phyloP scores from a whole-genome alignment of 2,329 filamentous ascomycete species.

The Cryoendolithus antarcticus region DNA sequence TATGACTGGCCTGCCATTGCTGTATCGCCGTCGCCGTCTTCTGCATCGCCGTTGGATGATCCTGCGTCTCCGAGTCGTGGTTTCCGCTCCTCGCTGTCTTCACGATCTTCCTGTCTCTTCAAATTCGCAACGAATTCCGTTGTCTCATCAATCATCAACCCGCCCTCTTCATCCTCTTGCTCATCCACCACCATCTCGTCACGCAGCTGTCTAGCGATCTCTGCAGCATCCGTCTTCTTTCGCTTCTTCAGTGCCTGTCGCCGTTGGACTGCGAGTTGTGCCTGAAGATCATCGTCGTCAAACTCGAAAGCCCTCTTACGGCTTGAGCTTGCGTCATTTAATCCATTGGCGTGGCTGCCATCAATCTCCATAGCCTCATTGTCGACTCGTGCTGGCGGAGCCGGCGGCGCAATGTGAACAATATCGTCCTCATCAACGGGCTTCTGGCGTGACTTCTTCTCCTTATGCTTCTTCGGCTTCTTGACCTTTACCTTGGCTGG shows the following conservation, averaged over 20 bases:
- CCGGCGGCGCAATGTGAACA: conserved; percentile 14
- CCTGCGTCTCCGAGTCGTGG: conserved; percentile 17
- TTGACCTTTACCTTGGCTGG: conserved; percentile 79
- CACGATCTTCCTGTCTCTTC: conserved; percentile 50
- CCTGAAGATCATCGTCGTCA: conserved; percentile 88
- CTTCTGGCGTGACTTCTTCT: conserved; percentile 58
- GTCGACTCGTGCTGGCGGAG: conserved; percentile 15
- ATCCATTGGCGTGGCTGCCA: conserved; percentile 11
- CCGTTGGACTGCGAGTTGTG: conserved; percentile 70
- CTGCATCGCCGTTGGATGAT: conserved; percentile 15
- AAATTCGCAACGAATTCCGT: conserved; percentile 87
- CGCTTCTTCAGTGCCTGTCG: conserved; percentile 79
- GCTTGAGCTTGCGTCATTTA: conserved; percentile 18
- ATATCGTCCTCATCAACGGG: conserved; percentile 48
- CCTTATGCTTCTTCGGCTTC: conserved; percentile 71
- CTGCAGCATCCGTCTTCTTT: conserved; percentile 74
- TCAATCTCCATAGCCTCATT: conserved; percentile 67
- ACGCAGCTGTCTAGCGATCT: conserved; percentile 67
- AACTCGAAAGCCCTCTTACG: conserved; percentile 57
- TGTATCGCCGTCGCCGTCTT: conserved; percentile 36
- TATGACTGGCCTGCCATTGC: conserved; percentile 20
- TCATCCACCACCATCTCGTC: conserved; percentile 55
- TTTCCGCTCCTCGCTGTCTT: conserved; percentile 1
- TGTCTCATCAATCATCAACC: conserved; percentile 88
- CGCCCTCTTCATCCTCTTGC: conserved; percentile 42